Evolutionary conservation across 306 rosid species (phyloP).

Genomic region (Ammopiptanthus mongolicus): DNA sequence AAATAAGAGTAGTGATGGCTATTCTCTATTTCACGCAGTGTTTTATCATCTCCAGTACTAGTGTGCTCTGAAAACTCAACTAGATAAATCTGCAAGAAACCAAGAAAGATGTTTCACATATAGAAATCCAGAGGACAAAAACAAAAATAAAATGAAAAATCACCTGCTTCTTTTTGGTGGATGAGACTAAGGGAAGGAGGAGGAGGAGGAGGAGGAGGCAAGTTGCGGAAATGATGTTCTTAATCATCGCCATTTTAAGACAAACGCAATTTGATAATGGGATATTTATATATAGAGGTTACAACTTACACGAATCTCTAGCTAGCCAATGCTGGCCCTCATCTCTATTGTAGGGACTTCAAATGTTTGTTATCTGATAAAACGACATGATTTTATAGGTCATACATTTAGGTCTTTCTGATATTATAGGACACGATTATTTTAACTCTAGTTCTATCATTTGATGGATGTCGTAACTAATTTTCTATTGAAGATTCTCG

Average conservation of each 20-base stretch:
- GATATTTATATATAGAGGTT: constrained; percentile 18
- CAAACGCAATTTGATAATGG: constrained; percentile 12
- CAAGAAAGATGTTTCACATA: neutral
- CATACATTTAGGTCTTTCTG: neutral
- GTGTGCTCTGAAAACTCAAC: constrained; percentile 53
- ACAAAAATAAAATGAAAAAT: neutral
- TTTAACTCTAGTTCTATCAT: neutral
- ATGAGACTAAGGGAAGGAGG: constrained; percentile 22
- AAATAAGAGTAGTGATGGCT: constrained; percentile 59
- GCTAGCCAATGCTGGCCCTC: constrained; percentile 18
- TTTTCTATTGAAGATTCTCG: neutral
- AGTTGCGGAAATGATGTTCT: neutral
- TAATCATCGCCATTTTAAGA: constrained; percentile 13
- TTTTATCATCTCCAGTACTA: constrained; percentile 40
- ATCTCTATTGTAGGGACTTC: constrained; percentile 19
- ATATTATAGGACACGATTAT: neutral
- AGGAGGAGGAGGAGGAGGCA: constrained; percentile 6
- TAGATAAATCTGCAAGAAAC: constrained; percentile 44
- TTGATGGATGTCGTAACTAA: neutral
- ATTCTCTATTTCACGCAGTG: constrained; percentile 45
- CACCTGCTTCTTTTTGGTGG: constrained; percentile 26
- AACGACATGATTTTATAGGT: constrained; percentile 8
- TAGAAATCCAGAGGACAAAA: neutral
- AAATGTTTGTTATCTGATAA: neutral
- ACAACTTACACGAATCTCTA: constrained; percentile 23